Base-by-base conservation (phyloP, 116 monocot genomes). In the Dioscorea cayenensis region DNA sequence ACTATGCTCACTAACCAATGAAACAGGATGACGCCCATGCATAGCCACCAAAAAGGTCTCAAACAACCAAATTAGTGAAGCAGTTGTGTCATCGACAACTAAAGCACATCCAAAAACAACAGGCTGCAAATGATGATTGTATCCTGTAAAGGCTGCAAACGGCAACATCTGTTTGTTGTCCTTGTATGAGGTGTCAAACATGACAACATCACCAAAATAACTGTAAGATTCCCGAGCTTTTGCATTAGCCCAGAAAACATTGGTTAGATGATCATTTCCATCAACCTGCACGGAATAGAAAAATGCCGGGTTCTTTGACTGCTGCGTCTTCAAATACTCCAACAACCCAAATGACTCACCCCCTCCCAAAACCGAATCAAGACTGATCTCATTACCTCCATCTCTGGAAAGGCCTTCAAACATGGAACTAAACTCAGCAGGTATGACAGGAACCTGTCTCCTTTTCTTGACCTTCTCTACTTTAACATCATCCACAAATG, bases 41-140 rank as follows among this genome's bases (percentile, higher is more conserved):
- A 78, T 78, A n/a, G 78, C 70, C 11, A 36, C 49, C 17, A 68
- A 17, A 36, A 72, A 72, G 49, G 78, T 73, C 32, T 78, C 73
- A 35, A 78, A 49, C 23, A 78, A 37, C 78, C 78, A 78, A 16
- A 49, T 28, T 14, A 36, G 35, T n/a, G 78, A 73, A 65, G 28
- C 67, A 49, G 72, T 72, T 0, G 28, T n/a, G 36, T 78, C 78
- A 64, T 73, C 36, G 2, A 66, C 29, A 51, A 73, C 25, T n/a
- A 78, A 22, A 35, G 60, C 67, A 63, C 78, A 78, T 10, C 64
- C 78, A 67, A 78, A 78, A 18, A 72, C 60, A 51, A 78, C 64
- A 2, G 78, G 71, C 18, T 78, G 78, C 60, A 78, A 66, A 49
- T 78, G 78, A 51, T 72, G 71, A 22, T 78, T 78, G 16, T 64